Evolutionary conservation across 1,139 yeast species (phyloP), one percentile per base, ranked within the genome.

Genomic region (Eremothecium gossypii): DNA sequence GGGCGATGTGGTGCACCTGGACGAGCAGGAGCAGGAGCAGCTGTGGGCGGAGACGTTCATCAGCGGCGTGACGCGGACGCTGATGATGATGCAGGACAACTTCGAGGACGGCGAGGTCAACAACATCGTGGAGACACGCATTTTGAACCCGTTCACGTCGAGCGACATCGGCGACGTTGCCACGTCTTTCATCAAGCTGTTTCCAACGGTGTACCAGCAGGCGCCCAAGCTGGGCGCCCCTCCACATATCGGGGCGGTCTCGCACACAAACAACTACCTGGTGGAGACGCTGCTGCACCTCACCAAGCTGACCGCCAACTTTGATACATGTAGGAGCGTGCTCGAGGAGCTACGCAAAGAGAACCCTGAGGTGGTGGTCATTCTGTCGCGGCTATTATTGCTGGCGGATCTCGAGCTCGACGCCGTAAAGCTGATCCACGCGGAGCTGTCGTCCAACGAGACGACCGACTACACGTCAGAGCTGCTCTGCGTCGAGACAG

Each of bases 11-110:
- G 50, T 58, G 42, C 61, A 48, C 26, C 39, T 55, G 9, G 52
- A 50, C 13, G 51, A 48, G 6, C 50, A 53, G n/a, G 64, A 66
- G 20, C 64, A 66, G 29, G 74, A 72, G 4, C 53, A 59, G 36
- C 50, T 77, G 31, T 91, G 97, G 97, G 68, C 71, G 17, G 98
- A 91, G 59, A 82, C 95, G 0, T 86, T 80, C 61, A 77, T 83
- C 45, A 79, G 89, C 50, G 78, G 87, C 3, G 70, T 87, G 50
- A 75, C 85, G 26, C 73, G 99, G 53, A 69, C 89, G 9, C 61
- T 91, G 34, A 67, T 87, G 49, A 81, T 81, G 52, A 69, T 79
- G 46, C 91, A 83, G 55, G 83, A 76, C 72, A 58, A 76, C 65
- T 77, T 80, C 40, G 76, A 79, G 43, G 86, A 81, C 50, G 77